phyloP scores from a whole-genome alignment of 2,329 filamentous ascomycete species.

The Aureobasidium leucospermi region DNA sequence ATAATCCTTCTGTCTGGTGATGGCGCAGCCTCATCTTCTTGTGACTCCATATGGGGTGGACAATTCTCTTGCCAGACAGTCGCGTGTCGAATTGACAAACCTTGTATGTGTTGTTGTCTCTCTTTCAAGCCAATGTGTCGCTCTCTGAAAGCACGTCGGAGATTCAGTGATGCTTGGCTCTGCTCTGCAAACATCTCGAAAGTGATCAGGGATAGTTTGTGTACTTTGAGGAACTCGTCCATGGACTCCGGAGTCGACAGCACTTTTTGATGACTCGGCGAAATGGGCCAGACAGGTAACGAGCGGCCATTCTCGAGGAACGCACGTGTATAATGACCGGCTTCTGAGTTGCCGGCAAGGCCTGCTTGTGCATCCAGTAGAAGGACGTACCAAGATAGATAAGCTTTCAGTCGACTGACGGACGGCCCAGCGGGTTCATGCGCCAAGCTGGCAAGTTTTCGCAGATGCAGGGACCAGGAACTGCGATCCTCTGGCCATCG shows the following conservation, averaged over 20 bases:
- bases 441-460: neutral
- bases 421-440: neutral
- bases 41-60: neutral
- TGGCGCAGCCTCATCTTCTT: neutral
- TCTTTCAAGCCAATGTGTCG: neutral
- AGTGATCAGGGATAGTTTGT: neutral
- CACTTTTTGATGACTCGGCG: neutral
- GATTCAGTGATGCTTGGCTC: neutral
- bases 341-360: slow-evolving; percentile 12
- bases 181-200: slow-evolving; percentile 9
- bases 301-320: slow-evolving; percentile 13
- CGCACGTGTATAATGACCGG: slow-evolving; percentile 10
- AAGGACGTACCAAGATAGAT: slow-evolving; percentile 48
- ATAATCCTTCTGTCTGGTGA: neutral
- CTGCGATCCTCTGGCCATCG: neutral
- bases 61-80: neutral
- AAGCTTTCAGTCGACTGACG: slow-evolving; percentile 3
- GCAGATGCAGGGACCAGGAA: slow-evolving; percentile 8
- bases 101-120: neutral
- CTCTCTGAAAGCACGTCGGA: neutral
- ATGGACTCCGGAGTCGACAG: neutral
- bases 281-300: neutral
- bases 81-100: neutral
- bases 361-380: slow-evolving; percentile 37
- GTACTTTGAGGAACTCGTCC: neutral